Evolutionary conservation across 495 filamentous ascomycete genomes (phyloP), one percentile per base, ranked within the genome.

Genomic region (Ascodesmis nigricans): DNA sequence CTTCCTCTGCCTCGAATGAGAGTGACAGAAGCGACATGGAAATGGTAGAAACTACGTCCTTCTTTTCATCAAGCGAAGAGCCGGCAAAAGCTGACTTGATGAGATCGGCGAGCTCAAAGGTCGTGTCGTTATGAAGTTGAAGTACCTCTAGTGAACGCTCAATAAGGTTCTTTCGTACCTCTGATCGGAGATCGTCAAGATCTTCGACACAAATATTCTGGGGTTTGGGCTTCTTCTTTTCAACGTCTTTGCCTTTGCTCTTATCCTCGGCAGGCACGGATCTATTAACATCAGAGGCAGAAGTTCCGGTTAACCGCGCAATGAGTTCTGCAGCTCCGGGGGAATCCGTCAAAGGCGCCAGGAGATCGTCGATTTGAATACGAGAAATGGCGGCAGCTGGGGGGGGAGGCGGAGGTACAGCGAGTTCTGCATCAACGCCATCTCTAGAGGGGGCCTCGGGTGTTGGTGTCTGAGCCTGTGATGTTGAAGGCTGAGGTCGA

Each of bases 121-220:
- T 91, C 3, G 84, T 73, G 44, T 80, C 75, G 16, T 76, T 69
- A 40, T 93, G 82, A 35, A 73, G 71, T 46, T 80, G 77, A 24
- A 95, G 66, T 31, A 93, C 70, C 53, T 95, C 82, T 11, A 99
- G 62, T 38, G 73, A 87, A 21, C 78, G 77, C 44, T 91, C 80
- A 35, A 93, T 82, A 27, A 95, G 57, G 35, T 78, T 74, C 5
- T 69, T 62, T 20, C 78, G 66, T 29, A 95, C 59, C 7, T 62
- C 64, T 14, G 65, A 63, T 23, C 90, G 72, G 52, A 79, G 71
- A 19, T 67, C 63, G 38, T 93, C 78, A 16, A 99, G 59, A 47
- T 90, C 79, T 38, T 95, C 80, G 31, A 83, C 57, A 0, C 79
- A 81, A 14, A 65, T 51, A 15, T 60, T 46, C 19, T 60, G 25